Percentiles rank a stretch among this genome's conserved stretches.
phyloP scores from a whole-genome alignment of 176 grass and related monocot species.

The Dendrocalamus sinicus region DNA sequence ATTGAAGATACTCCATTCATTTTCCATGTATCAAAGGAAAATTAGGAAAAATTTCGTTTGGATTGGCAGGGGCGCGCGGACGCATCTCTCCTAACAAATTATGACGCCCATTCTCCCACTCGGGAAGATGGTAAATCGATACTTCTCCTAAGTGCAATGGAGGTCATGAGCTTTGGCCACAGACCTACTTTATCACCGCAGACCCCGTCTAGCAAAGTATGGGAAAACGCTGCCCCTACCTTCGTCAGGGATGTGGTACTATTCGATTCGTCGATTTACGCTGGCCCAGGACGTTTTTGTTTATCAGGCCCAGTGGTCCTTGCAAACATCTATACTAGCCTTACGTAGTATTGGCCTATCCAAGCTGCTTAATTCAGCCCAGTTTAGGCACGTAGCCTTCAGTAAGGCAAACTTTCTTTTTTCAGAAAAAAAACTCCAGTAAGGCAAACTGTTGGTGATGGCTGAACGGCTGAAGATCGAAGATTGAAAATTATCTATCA shows the following conservation, averaged over 20 bases:
- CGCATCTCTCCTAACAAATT: slow-evolving; percentile 43
- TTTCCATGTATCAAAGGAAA: neutral
- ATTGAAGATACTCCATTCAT: too few relatives aligned
- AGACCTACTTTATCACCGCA: neutral
- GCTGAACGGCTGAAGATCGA: neutral
- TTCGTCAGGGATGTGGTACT: neutral
- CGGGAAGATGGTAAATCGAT: neutral
- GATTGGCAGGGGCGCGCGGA: slow-evolving; percentile 24
- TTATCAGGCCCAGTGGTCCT: neutral
- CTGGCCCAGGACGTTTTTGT: neutral
- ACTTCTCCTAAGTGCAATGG: neutral
- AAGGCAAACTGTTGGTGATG: neutral
- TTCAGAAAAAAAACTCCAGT: neutral
- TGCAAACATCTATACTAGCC: neutral
- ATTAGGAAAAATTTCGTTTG: too few relatives aligned
- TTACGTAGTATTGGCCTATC: neutral
- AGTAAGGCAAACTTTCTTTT: neutral
- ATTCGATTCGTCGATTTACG: neutral
- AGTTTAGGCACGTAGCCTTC: neutral
- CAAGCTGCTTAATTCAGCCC: neutral
- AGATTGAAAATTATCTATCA: neutral
- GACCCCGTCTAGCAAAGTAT: neutral
- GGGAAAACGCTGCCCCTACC: neutral
- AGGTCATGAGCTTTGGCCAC: neutral
- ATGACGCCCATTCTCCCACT: slow-evolving; percentile 27